Evolutionary conservation across 2,329 filamentous ascomycete species (phyloP), one percentile per base, ranked within the genome.

Genomic region (Fusarium secorum): DNA sequence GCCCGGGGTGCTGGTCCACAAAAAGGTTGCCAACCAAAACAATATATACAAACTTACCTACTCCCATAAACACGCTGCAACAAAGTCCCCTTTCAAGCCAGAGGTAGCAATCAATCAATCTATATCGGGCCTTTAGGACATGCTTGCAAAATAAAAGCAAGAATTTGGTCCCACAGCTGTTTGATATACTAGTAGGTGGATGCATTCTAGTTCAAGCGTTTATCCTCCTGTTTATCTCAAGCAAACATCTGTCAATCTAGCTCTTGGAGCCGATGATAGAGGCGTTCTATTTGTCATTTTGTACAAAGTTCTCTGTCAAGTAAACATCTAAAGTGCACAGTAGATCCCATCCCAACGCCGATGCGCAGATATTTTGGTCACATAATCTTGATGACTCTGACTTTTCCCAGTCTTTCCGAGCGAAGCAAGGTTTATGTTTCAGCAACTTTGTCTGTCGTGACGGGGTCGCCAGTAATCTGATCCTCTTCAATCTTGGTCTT

Each of bases 271-370:
- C 22, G 32, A 14, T 15, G 22, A 60, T 44, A 49, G 55, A 66
- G 64, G 30, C 42, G 15, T 36, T 63, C 53, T 70, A 66, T 59
- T 54, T 63, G 49, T 26, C 56, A 30, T 66, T 60, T 58, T 68
- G 52, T 57, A 63, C 36, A 42, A 60, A 44, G 36, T 28, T 14
- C 35, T 45, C 38, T 42, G 30, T 66, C 32, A n/a, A 39, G 36
- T 56, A 48, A 46, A 41, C 53, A 63, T 44, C 35, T 51, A 57
- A 38, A 52, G 36, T 63, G 26, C 49, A 60, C 36, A 51, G 35
- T 46, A 66, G 49, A 66, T 46, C 33, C 38, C 42, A 51, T 57
- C 44, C 53, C 56, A 61, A 62, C 69, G 56, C 65, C 60, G 32
- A 38, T 42, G 17, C 24, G 52, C 45, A 42, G 26, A 52, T 28